Conservation (phyloP, 2,329 filamentous ascomycete species). For the Didymella pomorum region DNA sequence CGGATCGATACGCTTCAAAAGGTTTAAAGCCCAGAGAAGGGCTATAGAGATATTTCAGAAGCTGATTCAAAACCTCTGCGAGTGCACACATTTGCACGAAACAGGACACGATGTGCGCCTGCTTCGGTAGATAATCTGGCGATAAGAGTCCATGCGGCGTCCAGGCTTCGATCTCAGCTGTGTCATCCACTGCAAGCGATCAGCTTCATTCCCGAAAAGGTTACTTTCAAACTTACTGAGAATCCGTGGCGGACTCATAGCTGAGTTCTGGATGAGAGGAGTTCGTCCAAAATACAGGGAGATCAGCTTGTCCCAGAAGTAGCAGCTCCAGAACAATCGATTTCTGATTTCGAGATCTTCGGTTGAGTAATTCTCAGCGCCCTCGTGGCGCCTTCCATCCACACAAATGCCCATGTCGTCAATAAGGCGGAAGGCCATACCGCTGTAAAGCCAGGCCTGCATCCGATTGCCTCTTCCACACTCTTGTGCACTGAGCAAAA, state of each 20-base stretch:
- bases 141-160: not conserved
- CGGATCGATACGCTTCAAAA: not conserved
- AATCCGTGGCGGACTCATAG: not conserved
- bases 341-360: constrained; percentile 2
- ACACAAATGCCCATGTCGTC: constrained; percentile 5
- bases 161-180: constrained; percentile 4
- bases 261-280: constrained; percentile 1
- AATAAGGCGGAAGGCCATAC: constrained; percentile 1
- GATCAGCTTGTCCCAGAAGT: constrained; percentile 7
- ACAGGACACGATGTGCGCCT: constrained; percentile 1
- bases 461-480: not conserved
- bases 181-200: not conserved
- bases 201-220: not conserved
- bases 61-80: constrained; percentile 1
- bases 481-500: constrained; percentile 1
- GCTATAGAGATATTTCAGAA: not conserved
- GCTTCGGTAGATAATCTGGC: not conserved
- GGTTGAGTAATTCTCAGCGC: not conserved
- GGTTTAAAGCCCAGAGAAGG: not conserved
- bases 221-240: not conserved
- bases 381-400: not conserved
- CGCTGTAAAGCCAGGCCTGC: constrained; percentile 5
- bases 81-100: constrained; percentile 2
- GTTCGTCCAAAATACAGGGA: not conserved
- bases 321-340: constrained; percentile 3